Percentiles rank a stretch among this genome's conserved stretches.
phyloP scores from a whole-genome alignment of 2,329 filamentous ascomycete genomes.

The Kalaharituber pfeilii region DNA sequence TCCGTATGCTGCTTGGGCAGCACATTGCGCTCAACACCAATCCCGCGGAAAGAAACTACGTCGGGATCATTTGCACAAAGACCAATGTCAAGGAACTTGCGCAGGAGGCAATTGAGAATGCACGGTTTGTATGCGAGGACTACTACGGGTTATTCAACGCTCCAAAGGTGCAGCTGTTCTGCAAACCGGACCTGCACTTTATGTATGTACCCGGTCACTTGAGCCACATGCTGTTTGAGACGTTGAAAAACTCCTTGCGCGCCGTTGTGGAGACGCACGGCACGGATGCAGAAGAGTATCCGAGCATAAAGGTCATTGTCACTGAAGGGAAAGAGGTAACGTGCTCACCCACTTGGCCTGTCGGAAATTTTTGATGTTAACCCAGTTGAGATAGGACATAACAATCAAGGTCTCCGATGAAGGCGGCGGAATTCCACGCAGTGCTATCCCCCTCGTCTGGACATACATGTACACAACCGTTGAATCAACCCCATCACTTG shows the following conservation, averaged over 20 bases:
- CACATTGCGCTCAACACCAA: conserved; percentile 93
- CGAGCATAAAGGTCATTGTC: conserved; percentile 91
- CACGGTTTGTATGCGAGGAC: conserved; percentile 96
- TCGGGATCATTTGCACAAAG: conserved; percentile 97
- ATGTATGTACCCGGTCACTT: conserved; percentile 99
- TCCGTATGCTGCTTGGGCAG: conserved; percentile 96
- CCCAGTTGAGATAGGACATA: conserved; percentile 47
- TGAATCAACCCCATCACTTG: conserved; percentile 80
- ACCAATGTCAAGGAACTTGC: conserved; percentile 91
- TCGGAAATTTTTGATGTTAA: not conserved
- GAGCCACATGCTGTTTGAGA: conserved; percentile 99
- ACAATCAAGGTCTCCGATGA: conserved; percentile 98
- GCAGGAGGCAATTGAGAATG: conserved; percentile 94
- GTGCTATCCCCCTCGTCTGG: conserved; percentile 93
- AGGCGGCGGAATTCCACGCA: conserved; percentile 84
- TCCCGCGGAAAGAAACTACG: conserved; percentile 79
- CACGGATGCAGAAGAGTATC: conserved; percentile 87
- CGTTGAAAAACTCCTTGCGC: conserved; percentile 91
- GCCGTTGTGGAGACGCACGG: conserved; percentile 93
- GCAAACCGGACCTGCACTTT: conserved; percentile 84
- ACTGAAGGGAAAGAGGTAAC: conserved; percentile 74
- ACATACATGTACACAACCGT: conserved; percentile 99
- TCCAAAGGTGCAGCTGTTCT: conserved; percentile 90
- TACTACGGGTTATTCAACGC: conserved; percentile 96
- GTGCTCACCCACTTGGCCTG: not conserved